phyloP scores from a whole-genome alignment of 2,329 filamentous ascomycete genomes.

The Talaromyces sp. region DNA sequence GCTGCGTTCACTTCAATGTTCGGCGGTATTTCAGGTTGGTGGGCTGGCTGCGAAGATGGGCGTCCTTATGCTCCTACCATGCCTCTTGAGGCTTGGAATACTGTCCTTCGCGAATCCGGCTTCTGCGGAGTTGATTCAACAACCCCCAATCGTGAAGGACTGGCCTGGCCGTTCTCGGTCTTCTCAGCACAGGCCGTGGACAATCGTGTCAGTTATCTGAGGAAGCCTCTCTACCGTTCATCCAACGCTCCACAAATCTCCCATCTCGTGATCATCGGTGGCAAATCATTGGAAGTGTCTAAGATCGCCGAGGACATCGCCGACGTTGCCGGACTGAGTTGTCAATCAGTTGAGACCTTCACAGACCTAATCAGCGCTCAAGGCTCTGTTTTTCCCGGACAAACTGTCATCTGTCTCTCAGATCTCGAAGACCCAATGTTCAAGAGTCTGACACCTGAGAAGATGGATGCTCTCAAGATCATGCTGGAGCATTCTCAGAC shows the following conservation, averaged over 20 bases:
- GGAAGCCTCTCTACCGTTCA: neutral
- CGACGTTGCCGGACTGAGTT: too few species aligned
- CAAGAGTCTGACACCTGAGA: constrained; percentile 13
- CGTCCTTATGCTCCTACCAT: neutral
- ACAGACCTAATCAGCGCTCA: too few species aligned
- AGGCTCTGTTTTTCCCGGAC: neutral
- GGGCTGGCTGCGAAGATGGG: constrained; percentile 27
- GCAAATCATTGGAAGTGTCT: neutral
- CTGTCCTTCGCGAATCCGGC: neutral
- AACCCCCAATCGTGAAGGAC: neutral
- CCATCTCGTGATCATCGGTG: too few species aligned
- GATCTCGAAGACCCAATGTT: constrained; percentile 16
- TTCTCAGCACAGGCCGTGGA: neutral
- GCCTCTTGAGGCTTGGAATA: neutral
- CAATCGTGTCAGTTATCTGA: neutral
- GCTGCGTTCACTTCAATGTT: constrained; percentile 5
- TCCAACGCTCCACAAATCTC: too few species aligned
- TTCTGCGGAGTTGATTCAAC: constrained; percentile 4
- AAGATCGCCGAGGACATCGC: neutral
- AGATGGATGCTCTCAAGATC: constrained; percentile 11
- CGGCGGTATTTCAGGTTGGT: constrained; percentile 16
- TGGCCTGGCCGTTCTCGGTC: neutral
- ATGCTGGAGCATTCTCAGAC: neutral
- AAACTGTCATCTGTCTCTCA: neutral
- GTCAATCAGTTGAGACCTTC: too few species aligned